Conservation (phyloP, 352 stramenopile species). For the Globisporangium solare region DNA sequence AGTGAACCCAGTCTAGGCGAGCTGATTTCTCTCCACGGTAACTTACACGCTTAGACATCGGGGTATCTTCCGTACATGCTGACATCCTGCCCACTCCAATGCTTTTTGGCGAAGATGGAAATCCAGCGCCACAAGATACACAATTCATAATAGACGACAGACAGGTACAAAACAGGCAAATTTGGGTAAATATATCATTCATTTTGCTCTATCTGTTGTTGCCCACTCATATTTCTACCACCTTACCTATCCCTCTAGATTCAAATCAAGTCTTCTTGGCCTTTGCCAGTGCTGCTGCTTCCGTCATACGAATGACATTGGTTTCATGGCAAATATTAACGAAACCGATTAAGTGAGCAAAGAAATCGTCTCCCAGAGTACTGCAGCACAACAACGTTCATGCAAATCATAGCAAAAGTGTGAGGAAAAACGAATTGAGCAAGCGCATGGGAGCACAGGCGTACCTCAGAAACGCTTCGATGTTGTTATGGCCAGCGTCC, state of each 20-base stretch:
- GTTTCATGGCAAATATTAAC: slow-evolving; percentile 71
- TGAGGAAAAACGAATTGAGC: background rate
- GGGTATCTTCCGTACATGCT: slow-evolving; percentile 1
- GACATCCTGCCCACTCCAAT: background rate
- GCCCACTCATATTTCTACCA: slow-evolving; percentile 8
- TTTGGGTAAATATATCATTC: slow-evolving; percentile 22
- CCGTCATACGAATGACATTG: slow-evolving; percentile 33
- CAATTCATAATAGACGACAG: slow-evolving; percentile 4
- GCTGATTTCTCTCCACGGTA: background rate
- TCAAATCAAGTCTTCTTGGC: background rate
- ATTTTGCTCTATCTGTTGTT: slow-evolving; percentile 25
- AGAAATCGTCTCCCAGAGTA: slow-evolving; percentile 73
- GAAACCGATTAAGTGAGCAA: slow-evolving; percentile 75
- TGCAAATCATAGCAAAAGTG: background rate
- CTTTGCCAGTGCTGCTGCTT: slow-evolving; percentile 15
- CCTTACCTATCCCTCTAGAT: slow-evolving; percentile 20
- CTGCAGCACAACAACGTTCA: slow-evolving; percentile 13
- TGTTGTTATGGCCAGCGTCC: slow-evolving; percentile 98
- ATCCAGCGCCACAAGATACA: background rate
- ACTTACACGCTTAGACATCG: slow-evolving; percentile 6
- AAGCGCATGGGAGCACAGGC: background rate
- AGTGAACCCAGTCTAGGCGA: slow-evolving; percentile 37
- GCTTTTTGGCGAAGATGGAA: background rate
- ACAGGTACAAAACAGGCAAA: slow-evolving; percentile 8
- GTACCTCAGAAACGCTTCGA: slow-evolving; percentile 93